Conservation (phyloP, 2,329 filamentous ascomycete species). For the Beauveria caledonica region DNA sequence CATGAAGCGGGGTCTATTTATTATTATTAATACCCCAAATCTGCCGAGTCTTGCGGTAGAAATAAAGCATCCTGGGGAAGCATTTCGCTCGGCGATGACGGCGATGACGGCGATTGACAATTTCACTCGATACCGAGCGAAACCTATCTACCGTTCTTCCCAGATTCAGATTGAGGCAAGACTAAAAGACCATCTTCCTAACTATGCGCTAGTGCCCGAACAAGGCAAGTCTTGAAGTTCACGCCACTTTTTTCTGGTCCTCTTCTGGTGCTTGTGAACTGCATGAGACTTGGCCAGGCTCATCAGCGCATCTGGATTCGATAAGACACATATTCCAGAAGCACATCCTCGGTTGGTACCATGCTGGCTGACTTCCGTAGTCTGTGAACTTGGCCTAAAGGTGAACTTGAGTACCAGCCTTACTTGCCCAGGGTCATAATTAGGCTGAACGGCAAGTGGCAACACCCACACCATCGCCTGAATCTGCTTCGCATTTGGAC, state of each 20-base stretch:
- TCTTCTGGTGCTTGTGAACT: conserved; percentile 41
- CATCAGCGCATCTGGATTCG: conserved; percentile 66
- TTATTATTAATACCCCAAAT: not conserved
- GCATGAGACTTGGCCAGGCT: conserved; percentile 52
- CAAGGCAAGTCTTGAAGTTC: conserved; percentile 1
- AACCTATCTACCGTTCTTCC: not conserved
- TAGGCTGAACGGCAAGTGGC: conserved; percentile 65
- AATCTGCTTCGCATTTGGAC: conserved; percentile 18
- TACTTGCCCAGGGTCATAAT: conserved; percentile 73
- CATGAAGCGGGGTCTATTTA: not conserved
- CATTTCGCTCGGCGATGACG: not conserved
- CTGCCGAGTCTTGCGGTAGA: not conserved
- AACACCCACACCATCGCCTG: conserved; percentile 51
- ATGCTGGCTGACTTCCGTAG: conserved; percentile 83
- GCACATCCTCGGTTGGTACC: conserved; percentile 77
- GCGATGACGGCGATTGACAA: not conserved
- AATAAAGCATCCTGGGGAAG: not conserved
- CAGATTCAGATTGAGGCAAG: too few species aligned
- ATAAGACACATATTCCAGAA: conserved; percentile 76
- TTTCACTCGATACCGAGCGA: not conserved
- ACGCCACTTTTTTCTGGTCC: conserved; percentile 1
- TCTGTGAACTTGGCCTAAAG: conserved; percentile 65
- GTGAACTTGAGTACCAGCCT: conserved; percentile 80
- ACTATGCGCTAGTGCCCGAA: not conserved
- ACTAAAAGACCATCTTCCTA: not conserved